Conservation (phyloP, 495 filamentous ascomycete genomes). For the Aspergillus mulundensis region DNA sequence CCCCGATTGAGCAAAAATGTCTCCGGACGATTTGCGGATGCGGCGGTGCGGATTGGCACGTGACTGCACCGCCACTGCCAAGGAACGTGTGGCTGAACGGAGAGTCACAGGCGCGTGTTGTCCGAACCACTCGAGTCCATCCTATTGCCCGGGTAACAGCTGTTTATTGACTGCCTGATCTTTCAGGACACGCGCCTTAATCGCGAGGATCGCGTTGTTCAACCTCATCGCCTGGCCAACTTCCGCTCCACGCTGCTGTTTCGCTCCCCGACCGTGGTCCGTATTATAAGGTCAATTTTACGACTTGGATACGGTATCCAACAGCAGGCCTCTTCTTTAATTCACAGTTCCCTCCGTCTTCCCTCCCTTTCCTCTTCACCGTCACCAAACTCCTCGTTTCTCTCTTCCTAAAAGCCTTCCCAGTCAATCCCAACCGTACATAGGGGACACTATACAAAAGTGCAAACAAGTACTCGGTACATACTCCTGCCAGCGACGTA, state of each 20-base stretch:
- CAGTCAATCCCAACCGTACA: slow-evolving; percentile 6
- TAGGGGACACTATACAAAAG: slow-evolving; percentile 11
- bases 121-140: slow-evolving; percentile 8
- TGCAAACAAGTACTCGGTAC: not conserved
- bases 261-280: slow-evolving; percentile 20
- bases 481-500: slow-evolving; percentile 14
- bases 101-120: slow-evolving; percentile 14
- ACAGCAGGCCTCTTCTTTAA: not conserved
- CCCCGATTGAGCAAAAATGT: slow-evolving; percentile 22
- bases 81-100: slow-evolving; percentile 6
- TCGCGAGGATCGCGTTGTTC: slow-evolving; percentile 9
- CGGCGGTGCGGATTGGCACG: slow-evolving; percentile 9
- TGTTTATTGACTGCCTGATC: not conserved
- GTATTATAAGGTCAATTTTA: not conserved
- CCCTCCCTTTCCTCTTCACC: slow-evolving; percentile 2
- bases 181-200: not conserved
- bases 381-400: slow-evolving; percentile 2
- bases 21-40: slow-evolving; percentile 14
- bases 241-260: slow-evolving; percentile 7
- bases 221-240: slow-evolving; percentile 14
- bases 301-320: not conserved
- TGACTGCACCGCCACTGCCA: slow-evolving; percentile 19
- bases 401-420: not conserved
- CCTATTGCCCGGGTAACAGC: not conserved
- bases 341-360: slow-evolving; percentile 4